Percentiles rank a stretch among this genome's conserved stretches.
Conservation (phyloP, 1,284 basidiomycete genomes). For the Rhodotorula glutinis region DNA sequence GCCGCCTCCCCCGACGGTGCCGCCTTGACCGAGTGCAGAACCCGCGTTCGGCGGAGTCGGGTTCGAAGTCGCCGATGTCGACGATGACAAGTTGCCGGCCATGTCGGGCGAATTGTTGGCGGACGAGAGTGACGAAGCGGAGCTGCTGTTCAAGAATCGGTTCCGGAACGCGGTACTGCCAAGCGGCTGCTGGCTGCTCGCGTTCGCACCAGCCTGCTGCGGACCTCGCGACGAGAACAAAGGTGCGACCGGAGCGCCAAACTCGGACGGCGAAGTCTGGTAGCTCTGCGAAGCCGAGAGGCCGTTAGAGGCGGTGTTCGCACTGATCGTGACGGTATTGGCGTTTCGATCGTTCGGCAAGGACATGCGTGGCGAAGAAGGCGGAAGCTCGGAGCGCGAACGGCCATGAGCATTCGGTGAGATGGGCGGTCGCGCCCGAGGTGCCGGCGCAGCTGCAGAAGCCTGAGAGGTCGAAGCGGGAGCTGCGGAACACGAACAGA, state of each 20-base stretch:
- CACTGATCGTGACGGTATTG: constrained; percentile 27
- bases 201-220: background rate
- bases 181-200: constrained; percentile 6
- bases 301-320: background rate
- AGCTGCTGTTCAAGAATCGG: constrained; percentile 27
- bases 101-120: constrained; percentile 22
- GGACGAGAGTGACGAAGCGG: background rate
- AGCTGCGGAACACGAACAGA: background rate
- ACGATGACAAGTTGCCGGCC: background rate
- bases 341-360: constrained; percentile 19
- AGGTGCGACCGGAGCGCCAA: background rate
- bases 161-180: constrained; percentile 34
- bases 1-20: background rate
- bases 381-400: constrained; percentile 35
- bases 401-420: constrained; percentile 31
- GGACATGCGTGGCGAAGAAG: constrained; percentile 31
- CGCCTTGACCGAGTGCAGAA: background rate
- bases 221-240: background rate
- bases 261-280: background rate
- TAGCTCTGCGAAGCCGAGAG: background rate
- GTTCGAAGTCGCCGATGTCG: background rate
- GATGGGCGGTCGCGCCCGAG: constrained; percentile 16
- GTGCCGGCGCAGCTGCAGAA: background rate
- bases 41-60: background rate
- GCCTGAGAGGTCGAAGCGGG: background rate